Evolutionary conservation across 2,329 filamentous ascomycete species (phyloP).

Genomic region (Colletotrichum plurivorum): DNA sequence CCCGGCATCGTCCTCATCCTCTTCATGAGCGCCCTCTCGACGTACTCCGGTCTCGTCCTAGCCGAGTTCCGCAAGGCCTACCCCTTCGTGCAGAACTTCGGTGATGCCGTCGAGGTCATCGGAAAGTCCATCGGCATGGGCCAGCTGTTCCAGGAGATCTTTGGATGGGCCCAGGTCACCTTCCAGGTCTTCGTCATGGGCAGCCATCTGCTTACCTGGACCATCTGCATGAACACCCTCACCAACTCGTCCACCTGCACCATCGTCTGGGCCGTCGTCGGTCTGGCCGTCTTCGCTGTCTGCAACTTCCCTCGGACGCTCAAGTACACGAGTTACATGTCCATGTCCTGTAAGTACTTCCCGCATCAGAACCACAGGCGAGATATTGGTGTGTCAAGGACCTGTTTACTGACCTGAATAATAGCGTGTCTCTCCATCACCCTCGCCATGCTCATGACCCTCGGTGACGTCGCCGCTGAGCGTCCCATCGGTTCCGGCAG

Average conservation of each 20-base stretch:
- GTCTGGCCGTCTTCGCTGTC: conserved; percentile 69
- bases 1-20: conserved; percentile 82
- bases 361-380: too few species aligned
- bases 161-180: conserved; percentile 71
- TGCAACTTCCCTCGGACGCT: conserved; percentile 74
- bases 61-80: conserved; percentile 81
- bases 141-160: conserved; percentile 68
- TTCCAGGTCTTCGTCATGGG: conserved; percentile 79
- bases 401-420: neutral
- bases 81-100: conserved; percentile 77
- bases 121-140: conserved; percentile 62
- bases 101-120: conserved; percentile 74
- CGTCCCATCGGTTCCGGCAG: conserved; percentile 52
- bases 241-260: conserved; percentile 73
- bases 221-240: conserved; percentile 76
- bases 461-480: conserved; percentile 71
- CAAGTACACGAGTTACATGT: conserved; percentile 73
- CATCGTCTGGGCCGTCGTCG: conserved; percentile 74
- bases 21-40: conserved; percentile 76
- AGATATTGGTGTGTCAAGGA: neutral
- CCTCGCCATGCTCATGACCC: conserved; percentile 73
- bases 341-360: conserved; percentile 62
- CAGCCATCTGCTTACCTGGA: conserved; percentile 78
- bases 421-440: conserved; percentile 72
- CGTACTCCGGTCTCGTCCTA: conserved; percentile 66